Evolutionary conservation across 2,329 filamentous ascomycete species (phyloP).

Genomic region (Emergomyces pasteurianus): DNA sequence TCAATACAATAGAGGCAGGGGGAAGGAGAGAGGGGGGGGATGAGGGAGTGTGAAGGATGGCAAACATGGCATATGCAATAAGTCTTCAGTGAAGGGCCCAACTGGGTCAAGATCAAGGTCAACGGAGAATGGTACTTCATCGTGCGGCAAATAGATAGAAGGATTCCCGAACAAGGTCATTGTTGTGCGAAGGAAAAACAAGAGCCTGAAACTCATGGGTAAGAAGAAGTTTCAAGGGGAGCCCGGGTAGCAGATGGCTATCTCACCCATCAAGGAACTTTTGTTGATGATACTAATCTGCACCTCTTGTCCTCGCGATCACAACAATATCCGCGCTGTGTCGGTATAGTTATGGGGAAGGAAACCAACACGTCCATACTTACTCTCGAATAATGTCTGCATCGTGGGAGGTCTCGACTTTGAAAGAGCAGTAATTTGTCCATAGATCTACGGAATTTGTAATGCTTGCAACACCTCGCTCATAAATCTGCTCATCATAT

Average conservation of each 20-base stretch:
- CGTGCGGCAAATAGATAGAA: conserved; percentile 23
- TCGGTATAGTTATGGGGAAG: conserved; percentile 39
- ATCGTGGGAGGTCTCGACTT: conserved; percentile 93
- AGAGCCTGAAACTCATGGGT: conserved; percentile 42
- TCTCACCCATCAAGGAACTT: conserved; percentile 48
- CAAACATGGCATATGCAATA: conserved; percentile 36
- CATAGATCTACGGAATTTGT: conserved; percentile 90
- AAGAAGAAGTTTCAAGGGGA: conserved; percentile 37
- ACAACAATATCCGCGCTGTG: conserved; percentile 28
- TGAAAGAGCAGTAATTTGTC: conserved; percentile 96
- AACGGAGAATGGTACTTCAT: conserved; percentile 26
- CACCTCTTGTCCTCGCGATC: conserved; percentile 25
- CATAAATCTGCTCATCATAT: conserved; percentile 62
- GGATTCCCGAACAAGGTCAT: conserved; percentile 22
- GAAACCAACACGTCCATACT: conserved; percentile 61
- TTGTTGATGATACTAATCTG: conserved; percentile 26
- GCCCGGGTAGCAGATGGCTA: conserved; percentile 45
- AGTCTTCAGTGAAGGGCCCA: conserved; percentile 27
- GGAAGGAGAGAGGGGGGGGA: conserved; percentile 18
- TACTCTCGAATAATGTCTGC: conserved; percentile 97
- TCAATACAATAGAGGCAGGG: conserved; percentile 7
- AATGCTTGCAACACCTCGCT: conserved; percentile 87
- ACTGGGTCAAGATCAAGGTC: conserved; percentile 22
- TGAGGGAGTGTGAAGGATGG: conserved; percentile 26
- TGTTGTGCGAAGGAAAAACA: conserved; percentile 29